phyloP scores from a whole-genome alignment of 192 early-diverging fungal genomes.

The Borealophlyctis nickersoniae region DNA sequence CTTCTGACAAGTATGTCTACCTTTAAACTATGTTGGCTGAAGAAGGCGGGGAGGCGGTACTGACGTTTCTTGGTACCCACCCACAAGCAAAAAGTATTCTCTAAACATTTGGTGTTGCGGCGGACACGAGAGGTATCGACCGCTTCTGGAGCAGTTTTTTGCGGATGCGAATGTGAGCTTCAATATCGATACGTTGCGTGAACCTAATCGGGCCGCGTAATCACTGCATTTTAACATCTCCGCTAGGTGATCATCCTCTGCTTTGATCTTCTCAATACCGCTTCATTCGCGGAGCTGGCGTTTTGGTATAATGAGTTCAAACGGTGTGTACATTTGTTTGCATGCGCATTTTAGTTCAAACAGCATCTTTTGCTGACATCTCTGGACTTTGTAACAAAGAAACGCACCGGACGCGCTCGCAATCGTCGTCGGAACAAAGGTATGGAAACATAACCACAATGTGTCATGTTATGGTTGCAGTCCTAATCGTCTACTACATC shows the following conservation, averaged over 20 bases:
- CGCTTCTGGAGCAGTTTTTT: constrained; percentile 54
- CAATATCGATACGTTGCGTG: not conserved
- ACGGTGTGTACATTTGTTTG: constrained; percentile 14
- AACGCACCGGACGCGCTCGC: constrained; percentile 44
- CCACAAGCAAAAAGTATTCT: constrained; percentile 37
- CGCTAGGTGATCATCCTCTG: constrained; percentile 45
- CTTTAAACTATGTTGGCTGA: constrained; percentile 5
- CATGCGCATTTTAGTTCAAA: not conserved
- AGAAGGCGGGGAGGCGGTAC: too few relatives aligned
- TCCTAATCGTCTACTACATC: not conserved
- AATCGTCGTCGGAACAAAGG: constrained; percentile 49
- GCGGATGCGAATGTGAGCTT: constrained; percentile 32
- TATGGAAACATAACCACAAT: not conserved
- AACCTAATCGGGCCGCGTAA: not conserved
- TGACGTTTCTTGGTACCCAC: not conserved
- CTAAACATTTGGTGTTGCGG: constrained; percentile 51
- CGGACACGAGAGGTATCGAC: constrained; percentile 55
- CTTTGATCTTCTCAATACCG: constrained; percentile 50
- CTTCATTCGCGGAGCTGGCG: constrained; percentile 47
- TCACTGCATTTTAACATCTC: constrained; percentile 1
- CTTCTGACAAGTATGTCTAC: constrained; percentile 33
- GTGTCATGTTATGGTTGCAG: not conserved
- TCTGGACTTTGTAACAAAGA: constrained; percentile 14
- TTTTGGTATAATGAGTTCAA: constrained; percentile 62
- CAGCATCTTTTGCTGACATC: not conserved